phyloP scores from a whole-genome alignment of 495 filamentous ascomycete species.

The Aspergillus steynii region DNA sequence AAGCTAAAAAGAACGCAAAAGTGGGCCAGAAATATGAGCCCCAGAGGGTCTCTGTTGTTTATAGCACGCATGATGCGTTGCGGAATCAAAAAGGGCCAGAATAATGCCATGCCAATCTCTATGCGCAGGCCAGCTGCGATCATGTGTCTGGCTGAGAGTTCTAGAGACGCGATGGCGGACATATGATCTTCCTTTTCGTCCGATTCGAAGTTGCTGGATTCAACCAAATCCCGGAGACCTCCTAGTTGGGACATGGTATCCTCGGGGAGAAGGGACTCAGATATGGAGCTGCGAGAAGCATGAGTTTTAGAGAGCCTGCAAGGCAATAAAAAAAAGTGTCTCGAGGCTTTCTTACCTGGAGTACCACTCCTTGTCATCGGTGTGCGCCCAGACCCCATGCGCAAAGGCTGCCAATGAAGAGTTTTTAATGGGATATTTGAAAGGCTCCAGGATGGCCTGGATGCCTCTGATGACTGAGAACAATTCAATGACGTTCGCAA shows the following conservation, averaged over 20 bases:
- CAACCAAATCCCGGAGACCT: neutral
- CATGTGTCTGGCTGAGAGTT: neutral
- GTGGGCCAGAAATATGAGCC: neutral
- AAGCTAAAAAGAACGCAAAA: neutral
- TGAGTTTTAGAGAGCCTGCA: neutral
- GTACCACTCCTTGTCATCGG: neutral
- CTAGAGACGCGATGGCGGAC: neutral
- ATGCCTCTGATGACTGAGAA: neutral
- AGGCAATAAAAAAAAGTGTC: neutral
- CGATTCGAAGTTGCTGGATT: neutral
- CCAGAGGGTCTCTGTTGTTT: neutral
- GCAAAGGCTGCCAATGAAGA: neutral
- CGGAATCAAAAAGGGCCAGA: neutral
- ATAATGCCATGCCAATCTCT: neutral
- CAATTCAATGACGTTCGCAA: neutral
- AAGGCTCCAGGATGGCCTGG: neutral
- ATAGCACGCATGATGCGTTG: neutral
- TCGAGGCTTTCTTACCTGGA: neutral
- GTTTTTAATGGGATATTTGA: neutral
- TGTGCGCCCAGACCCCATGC: neutral
- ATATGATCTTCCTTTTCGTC: neutral
- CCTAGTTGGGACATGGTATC: neutral
- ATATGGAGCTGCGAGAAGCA: neutral
- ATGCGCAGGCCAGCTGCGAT: neutral
- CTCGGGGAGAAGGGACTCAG: neutral